These are phyloP conservation scores for Fusarium sp. DNA, from an alignment of 2,329 filamentous ascomycete species.

Conservation along the genomic window DNA sequence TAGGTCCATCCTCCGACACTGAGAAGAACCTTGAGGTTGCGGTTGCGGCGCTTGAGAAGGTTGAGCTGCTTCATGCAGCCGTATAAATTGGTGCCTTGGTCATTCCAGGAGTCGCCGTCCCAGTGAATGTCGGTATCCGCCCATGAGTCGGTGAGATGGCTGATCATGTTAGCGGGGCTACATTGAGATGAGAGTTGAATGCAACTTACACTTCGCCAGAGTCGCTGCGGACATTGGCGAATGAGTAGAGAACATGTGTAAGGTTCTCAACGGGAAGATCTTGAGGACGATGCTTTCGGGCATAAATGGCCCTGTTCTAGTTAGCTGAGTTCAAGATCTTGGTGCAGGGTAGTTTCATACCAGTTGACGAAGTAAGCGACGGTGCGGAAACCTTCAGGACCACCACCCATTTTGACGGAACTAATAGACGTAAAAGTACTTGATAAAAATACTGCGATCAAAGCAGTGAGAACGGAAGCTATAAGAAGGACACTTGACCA, in stretches of 20 bases:
- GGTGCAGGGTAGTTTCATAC: slow-evolving; percentile 42
- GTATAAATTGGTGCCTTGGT: slow-evolving; percentile 81
- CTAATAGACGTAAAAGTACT: background rate
- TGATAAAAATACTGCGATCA: slow-evolving; percentile 21
- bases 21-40: slow-evolving; percentile 84
- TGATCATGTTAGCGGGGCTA: slow-evolving; percentile 30
- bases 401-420: slow-evolving; percentile 53
- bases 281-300: slow-evolving; percentile 83
- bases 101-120: slow-evolving; percentile 75
- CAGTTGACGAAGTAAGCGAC: slow-evolving; percentile 82
- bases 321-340: background rate
- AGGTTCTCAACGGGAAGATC: slow-evolving; percentile 82
- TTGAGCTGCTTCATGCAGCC: slow-evolving; percentile 90
- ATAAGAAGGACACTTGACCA: slow-evolving; percentile 23
- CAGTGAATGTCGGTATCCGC: slow-evolving; percentile 78
- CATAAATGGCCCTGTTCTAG: slow-evolving; percentile 77
- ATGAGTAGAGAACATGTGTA: slow-evolving; percentile 90
- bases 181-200: background rate
- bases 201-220: slow-evolving; percentile 76
- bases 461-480: slow-evolving; percentile 3
- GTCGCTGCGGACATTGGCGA: slow-evolving; percentile 84
- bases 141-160: slow-evolving; percentile 68
- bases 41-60: slow-evolving; percentile 81
- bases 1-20: slow-evolving; percentile 96
- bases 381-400: slow-evolving; percentile 65